These are phyloP conservation scores for Streptanthus diversifolius DNA, from an alignment of 345 rosid species.

Conservation along the genomic window DNA sequence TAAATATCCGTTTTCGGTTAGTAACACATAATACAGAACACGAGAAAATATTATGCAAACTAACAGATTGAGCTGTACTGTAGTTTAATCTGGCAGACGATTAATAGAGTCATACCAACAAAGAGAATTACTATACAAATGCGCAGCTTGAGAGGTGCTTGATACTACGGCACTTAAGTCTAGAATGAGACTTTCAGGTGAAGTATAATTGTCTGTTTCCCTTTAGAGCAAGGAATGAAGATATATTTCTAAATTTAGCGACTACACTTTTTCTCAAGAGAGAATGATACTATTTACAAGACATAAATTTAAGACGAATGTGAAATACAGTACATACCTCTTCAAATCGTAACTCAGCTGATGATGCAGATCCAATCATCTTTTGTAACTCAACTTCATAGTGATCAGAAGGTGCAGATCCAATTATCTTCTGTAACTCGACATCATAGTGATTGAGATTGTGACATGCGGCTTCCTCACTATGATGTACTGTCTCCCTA, in stretches of 20 bases:
- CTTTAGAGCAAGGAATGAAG: background rate
- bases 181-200: constrained; percentile 2
- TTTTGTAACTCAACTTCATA: constrained; percentile 30
- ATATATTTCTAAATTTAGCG: background rate
- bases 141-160: background rate
- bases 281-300: constrained; percentile 9
- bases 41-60: background rate
- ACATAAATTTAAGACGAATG: background rate
- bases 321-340: constrained; percentile 43
- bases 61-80: background rate
- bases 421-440: constrained; percentile 34
- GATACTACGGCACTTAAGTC: constrained; percentile 6
- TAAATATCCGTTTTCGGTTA: constrained; percentile 27
- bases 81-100: constrained; percentile 3
- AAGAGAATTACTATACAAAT: constrained; percentile 1
- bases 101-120: background rate
- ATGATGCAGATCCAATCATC: constrained; percentile 38
- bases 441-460: constrained; percentile 21
- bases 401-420: constrained; percentile 31
- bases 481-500: constrained; percentile 29
- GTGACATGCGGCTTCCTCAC: constrained; percentile 16
- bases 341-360: constrained; percentile 40
- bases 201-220: background rate
- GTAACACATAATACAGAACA: constrained; percentile 5
- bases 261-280: background rate